Percentiles rank a stretch among this genome's conserved stretches.
phyloP scores from a whole-genome alignment of 176 grass and related monocot genomes.

The Aegilops umbellulata region DNA sequence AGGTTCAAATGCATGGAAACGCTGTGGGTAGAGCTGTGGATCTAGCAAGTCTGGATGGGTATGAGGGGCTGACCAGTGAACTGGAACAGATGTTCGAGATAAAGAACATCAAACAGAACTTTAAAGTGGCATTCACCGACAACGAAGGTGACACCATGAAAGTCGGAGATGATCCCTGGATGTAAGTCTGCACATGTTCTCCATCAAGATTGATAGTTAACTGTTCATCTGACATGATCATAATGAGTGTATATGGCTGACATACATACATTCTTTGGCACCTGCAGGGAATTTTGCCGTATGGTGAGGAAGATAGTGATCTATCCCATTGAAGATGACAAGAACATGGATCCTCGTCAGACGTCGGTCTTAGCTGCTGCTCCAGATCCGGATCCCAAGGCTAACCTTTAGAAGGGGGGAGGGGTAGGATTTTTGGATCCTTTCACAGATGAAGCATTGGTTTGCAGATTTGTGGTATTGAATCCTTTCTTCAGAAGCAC shows the following conservation, averaged over 20 bases:
- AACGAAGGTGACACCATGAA: constrained; percentile 58
- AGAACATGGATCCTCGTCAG: constrained; percentile 32
- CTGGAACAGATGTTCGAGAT: constrained; percentile 82
- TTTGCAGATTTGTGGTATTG: constrained; percentile 36
- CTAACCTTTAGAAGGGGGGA: constrained; percentile 6
- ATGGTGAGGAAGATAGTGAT: constrained; percentile 65
- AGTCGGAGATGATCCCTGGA: constrained; percentile 69
- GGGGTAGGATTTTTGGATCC: constrained; percentile 29
- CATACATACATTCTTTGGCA: not conserved
- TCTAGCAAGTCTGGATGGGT: constrained; percentile 59
- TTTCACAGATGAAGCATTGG: constrained; percentile 19
- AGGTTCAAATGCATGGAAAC: constrained; percentile 97
- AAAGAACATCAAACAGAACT: constrained; percentile 61
- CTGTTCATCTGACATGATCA: not conserved
- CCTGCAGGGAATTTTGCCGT: constrained; percentile 53
- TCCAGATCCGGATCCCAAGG: constrained; percentile 16
- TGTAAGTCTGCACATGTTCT: constrained; percentile 45
- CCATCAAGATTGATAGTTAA: not conserved
- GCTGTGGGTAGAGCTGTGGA: constrained; percentile 77
- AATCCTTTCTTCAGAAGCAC: constrained; percentile 35
- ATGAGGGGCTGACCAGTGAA: constrained; percentile 50
- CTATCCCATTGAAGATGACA: constrained; percentile 41
- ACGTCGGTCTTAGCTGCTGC: not conserved
- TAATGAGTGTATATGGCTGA: not conserved
- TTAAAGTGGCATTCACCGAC: constrained; percentile 70